Evolutionary conservation across 2,329 filamentous ascomycete genomes (phyloP), one percentile per base, ranked within the genome.

Genomic region (Fusarium musae): DNA sequence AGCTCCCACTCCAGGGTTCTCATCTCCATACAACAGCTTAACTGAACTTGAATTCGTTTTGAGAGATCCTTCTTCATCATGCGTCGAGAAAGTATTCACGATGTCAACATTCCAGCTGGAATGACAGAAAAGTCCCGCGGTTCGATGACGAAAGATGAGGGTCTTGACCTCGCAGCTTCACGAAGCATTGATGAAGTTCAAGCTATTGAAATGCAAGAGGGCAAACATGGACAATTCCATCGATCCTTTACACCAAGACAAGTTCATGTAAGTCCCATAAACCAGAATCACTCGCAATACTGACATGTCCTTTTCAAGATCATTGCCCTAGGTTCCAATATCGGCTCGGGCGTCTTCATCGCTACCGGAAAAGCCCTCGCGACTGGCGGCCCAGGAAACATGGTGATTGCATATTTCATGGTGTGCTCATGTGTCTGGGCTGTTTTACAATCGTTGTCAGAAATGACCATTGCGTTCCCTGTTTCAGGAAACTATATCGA

Each of bases 391-490:
- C 73, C 73, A 1, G 72, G 69, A n/a, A 74, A 61, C 43, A 69
- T 74, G 72, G 52, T 72, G n/a, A 65, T 75, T 21, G 72, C 72
- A 6, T 75, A 75, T 32, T 16, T 53, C 15, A 54, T 75, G 26
- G 72, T 75, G 4, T 75, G 69, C 39, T 59, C 26, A 30, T 62
- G 72, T 39, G 73, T 75, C 30, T 73, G 69, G 72, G 72, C 69
- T 23, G 64, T 69, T 9, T 61, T 75, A 5, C 72, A 75, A 52
- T 65, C 72, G 10, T 34, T 75, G 7, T 64, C 63, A 6, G 73
- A 75, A 37, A 75, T 75, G 72, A 75, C 73, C 0, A 73, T 75
- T 21, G 69, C 69, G 1, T 75, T 75, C 13, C 72, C 72, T 11
- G 57, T 59, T 9, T 75, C 69, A 10, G 73, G 73, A 2, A 75